These are phyloP conservation scores for Deinandra increscens DNA, from an alignment of 129 eudicot genomes.

Conservation along the genomic window DNA sequence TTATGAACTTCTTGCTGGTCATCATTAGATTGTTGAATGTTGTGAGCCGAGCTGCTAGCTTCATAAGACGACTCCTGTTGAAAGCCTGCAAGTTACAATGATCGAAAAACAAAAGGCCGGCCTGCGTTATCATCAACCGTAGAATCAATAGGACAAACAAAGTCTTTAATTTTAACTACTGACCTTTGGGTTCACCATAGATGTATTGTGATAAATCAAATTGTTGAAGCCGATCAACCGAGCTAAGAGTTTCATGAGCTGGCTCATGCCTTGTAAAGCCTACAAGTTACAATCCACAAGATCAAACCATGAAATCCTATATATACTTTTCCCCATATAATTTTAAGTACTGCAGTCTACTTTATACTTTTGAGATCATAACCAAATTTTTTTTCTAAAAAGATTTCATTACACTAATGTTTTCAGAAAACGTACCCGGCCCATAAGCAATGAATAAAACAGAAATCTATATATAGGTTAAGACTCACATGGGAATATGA, in stretches of 20 bases:
- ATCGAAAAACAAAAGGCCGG: background rate
- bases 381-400: too few relatives aligned
- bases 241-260: conserved; percentile 7
- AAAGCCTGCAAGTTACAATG: conserved; percentile 15
- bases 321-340: too few relatives aligned
- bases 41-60: conserved; percentile 18
- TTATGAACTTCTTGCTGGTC: background rate
- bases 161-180: background rate
- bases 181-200: conserved; percentile 7
- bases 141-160: background rate
- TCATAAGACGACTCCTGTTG: background rate
- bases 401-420: too few relatives aligned
- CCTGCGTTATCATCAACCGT: background rate
- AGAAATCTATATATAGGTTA: background rate
- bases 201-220: conserved; percentile 16
- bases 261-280: conserved; percentile 18
- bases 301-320: background rate
- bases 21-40: conserved; percentile 3
- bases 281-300: background rate
- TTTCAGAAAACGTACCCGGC: background rate
- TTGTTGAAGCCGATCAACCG: background rate
- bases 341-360: too few relatives aligned
- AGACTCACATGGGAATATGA: conserved; percentile 22
- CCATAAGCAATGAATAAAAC: background rate
- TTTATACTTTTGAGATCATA: too few relatives aligned